Evolutionary conservation across 208 protist genomes (phyloP).

Genomic region (Herpetomonas samuelpessoai): DNA sequence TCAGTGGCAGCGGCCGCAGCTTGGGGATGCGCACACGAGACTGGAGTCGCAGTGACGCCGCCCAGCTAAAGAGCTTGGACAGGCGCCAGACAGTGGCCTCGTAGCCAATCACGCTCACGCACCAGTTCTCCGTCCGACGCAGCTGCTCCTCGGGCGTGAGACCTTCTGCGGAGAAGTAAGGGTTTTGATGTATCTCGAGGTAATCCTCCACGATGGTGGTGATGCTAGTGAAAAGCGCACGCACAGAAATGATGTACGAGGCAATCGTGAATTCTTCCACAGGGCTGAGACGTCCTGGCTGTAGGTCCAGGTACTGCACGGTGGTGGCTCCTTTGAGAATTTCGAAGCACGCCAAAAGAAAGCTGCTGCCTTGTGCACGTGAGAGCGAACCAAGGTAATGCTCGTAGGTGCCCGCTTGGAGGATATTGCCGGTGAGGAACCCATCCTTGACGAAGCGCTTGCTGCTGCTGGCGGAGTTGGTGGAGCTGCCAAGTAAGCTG

Average conservation of each 20-base stretch:
- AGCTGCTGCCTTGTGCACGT: not conserved
- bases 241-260: not conserved
- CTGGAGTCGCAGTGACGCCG: not conserved
- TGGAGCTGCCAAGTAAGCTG: too few species aligned
- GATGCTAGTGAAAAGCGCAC: not conserved
- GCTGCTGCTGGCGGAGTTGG: not conserved
- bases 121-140: not conserved
- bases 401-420: not conserved
- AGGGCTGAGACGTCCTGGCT: not conserved
- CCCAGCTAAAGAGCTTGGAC: conserved; percentile 1
- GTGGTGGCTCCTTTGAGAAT: not conserved
- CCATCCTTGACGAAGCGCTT: not conserved
- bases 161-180: not conserved
- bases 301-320: not conserved
- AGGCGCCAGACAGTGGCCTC: not conserved
- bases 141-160: not conserved
- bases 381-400: not conserved
- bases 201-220: conserved; percentile 3
- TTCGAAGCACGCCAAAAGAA: not conserved
- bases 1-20: not conserved
- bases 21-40: not conserved
- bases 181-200: not conserved
- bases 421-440: not conserved
- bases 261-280: not conserved
- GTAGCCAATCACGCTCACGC: not conserved